Evolutionary conservation across 2,329 filamentous ascomycete species (phyloP), one percentile per base, ranked within the genome.

Genomic region (Colletotrichum sp.): DNA sequence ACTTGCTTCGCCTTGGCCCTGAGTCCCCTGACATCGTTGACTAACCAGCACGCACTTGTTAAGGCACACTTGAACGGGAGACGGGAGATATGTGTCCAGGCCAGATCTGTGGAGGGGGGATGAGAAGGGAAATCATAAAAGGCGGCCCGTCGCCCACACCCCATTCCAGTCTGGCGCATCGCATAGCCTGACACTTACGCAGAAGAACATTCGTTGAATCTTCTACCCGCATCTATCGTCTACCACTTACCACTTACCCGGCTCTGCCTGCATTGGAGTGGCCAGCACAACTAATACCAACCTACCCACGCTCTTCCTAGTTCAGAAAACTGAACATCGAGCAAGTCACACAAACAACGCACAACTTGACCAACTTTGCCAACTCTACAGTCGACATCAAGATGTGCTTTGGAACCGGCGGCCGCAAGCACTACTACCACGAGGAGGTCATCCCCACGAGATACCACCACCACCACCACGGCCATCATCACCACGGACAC

Each of bases 361-460:
- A 39, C 5, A 44, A 64, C 18, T n/a, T 15, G 7, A 26, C 32
- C 10, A 34, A 24, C 26, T 13, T n/a, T 26, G 30, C 62, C 26
- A n/a, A 15, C 66, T n/a, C 9, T 26, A 63, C 52, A 64, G 57
- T 59, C 24, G 39, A 28, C 71, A 9, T 77, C 81, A 87, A 80
- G 28, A 91, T 91, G 89, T 91, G 89, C 80, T 90, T 91, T 84
- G 81, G 84, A 63, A 77, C 83, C 71, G 36, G 67, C 59, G 65
- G 57, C 84, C 86, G 75, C 85, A 86, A 86, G 63, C 90, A 91
- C 84, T 91, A 91, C 84, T 90, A 91, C 81, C 87, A 87, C 81
- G 88, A 91, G 83, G 89, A 91, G 78, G 85, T 88, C 78, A 85
- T 89, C 63, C 89, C 89, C 59, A 84, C 86, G 73, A 84, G 88